A percentile compares a stretch with the other conserved stretches of the same genome.
phyloP scores from a whole-genome alignment of 495 filamentous ascomycete genomes.

The Platismatia glauca region DNA sequence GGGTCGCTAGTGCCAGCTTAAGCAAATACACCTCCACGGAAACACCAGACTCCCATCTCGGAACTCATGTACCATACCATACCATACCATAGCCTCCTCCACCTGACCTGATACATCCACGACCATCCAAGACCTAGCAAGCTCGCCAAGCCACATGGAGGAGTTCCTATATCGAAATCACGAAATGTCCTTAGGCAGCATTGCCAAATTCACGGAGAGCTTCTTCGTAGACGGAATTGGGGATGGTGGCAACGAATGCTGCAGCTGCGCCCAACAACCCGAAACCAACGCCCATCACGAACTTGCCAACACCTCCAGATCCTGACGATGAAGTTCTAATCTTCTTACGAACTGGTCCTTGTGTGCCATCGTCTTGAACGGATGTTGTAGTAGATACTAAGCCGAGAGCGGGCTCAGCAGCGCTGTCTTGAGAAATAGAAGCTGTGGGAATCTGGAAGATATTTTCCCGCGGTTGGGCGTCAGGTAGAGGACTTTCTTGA shows the following conservation, averaged over 20 bases:
- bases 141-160: background rate
- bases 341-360: constrained; percentile 22
- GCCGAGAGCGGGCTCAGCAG: background rate
- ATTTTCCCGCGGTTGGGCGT: constrained; percentile 11
- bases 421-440: constrained; percentile 7
- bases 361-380: background rate
- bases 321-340: constrained; percentile 14
- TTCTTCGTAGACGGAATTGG: constrained; percentile 22
- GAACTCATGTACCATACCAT: too few species aligned
- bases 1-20: background rate
- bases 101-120: background rate
- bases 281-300: constrained; percentile 20
- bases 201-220: constrained; percentile 21
- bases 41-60: background rate
- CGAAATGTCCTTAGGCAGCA: background rate
- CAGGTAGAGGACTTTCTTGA: constrained; percentile 11
- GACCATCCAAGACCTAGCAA: background rate
- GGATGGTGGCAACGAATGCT: constrained; percentile 21
- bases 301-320: constrained; percentile 17
- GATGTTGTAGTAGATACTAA: background rate
- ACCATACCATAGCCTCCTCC: too few species aligned
- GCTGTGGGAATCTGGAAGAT: background rate
- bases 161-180: background rate
- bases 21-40: background rate
- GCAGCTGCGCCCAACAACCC: constrained; percentile 23